Base-by-base conservation (phyloP, 805 yeast genomes). In the Pichia membranifaciens region DNA sequence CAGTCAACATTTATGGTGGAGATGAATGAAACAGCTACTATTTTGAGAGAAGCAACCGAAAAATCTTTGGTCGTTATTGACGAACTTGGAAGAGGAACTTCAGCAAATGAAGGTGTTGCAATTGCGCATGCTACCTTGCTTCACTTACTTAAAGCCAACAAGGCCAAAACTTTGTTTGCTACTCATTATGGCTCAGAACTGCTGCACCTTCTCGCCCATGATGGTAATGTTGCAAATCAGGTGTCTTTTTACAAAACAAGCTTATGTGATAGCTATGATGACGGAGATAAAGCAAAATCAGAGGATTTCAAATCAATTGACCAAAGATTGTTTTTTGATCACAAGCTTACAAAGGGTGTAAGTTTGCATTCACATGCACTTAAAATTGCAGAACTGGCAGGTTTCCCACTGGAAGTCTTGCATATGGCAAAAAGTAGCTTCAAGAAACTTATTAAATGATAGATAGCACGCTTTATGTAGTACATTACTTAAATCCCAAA, bases 1-100 rank as follows among this genome's bases (percentile, higher is more conserved):
- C 78, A 84, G 57, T 84, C 93, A n/a, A 88, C 96, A 0, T 89
- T 89, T 58, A 87, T 88, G 96, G 87, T 84, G 15, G 96, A 89
- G 57, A 87, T 89, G 96, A 72, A 82, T 35, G 96, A 89, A 60
- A 84, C 95, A 2, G 78, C 87, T 2, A 66, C 71, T 38, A 87
- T 89, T 32, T 61, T 89, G 33, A 69, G 75, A 34, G 75, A 78
- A 38, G 83, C 95, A 8, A 82, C 93, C 0, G 55, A 68, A 1
- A 68, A 73, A 32, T 87, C 96, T 0, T 67, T 89, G 51, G 85
- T 91, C 0, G 80, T 89, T 20, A 70, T 89, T 47, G 96, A 89
- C 64, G 96, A 89, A 58, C 80, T 89, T 20, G 96, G 96, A 1
- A 71, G 96, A 46, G 96, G 96, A 0, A 89, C 96, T 0, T 84